A percentile compares a stretch with the other conserved stretches of the same genome.
Conservation (phyloP, 768 basidiomycete genomes). For the Leccinum longicurvipes region DNA sequence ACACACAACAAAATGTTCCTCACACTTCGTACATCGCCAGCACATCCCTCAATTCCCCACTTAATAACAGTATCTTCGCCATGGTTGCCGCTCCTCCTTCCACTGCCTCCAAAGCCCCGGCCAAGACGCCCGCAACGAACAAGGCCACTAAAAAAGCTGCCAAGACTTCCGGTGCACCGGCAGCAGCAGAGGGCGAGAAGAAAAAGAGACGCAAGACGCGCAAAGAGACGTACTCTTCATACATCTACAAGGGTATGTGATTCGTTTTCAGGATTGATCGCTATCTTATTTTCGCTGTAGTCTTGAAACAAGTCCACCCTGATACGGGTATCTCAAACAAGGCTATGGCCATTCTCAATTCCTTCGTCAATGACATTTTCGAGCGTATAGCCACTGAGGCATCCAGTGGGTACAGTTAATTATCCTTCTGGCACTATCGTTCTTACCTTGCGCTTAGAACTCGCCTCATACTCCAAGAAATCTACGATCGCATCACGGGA, state of each 20-base stretch:
- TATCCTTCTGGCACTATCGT: neutral
- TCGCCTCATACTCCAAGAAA: constrained; percentile 97
- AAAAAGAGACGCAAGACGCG: constrained; percentile 85
- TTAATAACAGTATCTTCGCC: constrained; percentile 17
- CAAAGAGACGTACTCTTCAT: constrained; percentile 92
- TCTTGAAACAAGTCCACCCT: constrained; percentile 96
- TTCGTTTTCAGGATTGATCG: neutral
- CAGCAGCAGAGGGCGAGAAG: constrained; percentile 69
- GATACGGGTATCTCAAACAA: constrained; percentile 99
- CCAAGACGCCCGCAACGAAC: constrained; percentile 37
- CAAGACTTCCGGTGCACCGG: constrained; percentile 51
- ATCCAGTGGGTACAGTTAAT: constrained; percentile 55
- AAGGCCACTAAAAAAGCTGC: constrained; percentile 52
- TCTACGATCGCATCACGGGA: constrained; percentile 98
- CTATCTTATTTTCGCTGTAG: constrained; percentile 36
- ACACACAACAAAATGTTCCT: neutral
- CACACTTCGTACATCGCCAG: constrained; percentile 13
- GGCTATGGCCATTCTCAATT: constrained; percentile 89
- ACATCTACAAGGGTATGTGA: constrained; percentile 82
- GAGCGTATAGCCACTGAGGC: constrained; percentile 90
- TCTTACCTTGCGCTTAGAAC: constrained; percentile 48
- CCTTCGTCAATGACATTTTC: constrained; percentile 92
- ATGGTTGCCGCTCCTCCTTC: constrained; percentile 63
- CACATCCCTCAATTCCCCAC: constrained; percentile 8
- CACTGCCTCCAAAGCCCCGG: constrained; percentile 40